Conservation (phyloP, 2,329 filamentous ascomycete species). For the Talaromyces sp. region DNA sequence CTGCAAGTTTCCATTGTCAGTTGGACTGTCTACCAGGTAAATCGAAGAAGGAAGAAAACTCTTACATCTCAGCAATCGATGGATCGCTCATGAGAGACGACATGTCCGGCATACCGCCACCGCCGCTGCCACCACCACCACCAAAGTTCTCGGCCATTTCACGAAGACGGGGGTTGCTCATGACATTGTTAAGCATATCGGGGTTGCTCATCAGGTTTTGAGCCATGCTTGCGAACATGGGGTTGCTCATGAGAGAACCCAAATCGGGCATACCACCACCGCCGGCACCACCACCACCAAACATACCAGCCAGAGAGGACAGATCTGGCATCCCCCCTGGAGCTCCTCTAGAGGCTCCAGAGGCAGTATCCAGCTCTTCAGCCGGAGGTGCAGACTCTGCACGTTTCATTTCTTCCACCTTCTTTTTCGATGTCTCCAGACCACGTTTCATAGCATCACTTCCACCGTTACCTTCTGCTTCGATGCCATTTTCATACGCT, state of each 20-base stretch:
- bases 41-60: slow-evolving; percentile 19
- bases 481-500: slow-evolving; percentile 88
- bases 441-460: slow-evolving; percentile 98
- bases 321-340: slow-evolving; percentile 67
- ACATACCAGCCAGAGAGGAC: slow-evolving; percentile 66
- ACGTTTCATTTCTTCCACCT: slow-evolving; percentile 72
- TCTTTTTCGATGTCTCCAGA: slow-evolving; percentile 84
- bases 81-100: slow-evolving; percentile 85
- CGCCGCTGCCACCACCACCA: slow-evolving; percentile 45
- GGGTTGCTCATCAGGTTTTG: slow-evolving; percentile 98
- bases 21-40: slow-evolving; percentile 12
- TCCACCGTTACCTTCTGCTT: slow-evolving; percentile 88
- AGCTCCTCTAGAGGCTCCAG: slow-evolving; percentile 44
- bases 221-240: slow-evolving; percentile 97
- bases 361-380: slow-evolving; percentile 48
- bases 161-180: slow-evolving; percentile 85
- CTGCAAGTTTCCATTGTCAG: slow-evolving; percentile 30
- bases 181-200: slow-evolving; percentile 82
- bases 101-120: slow-evolving; percentile 87
- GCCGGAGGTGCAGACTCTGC: slow-evolving; percentile 49
- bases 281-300: slow-evolving; percentile 59
- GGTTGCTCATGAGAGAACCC: slow-evolving; percentile 85
- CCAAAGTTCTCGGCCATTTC: slow-evolving; percentile 81
- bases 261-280: slow-evolving; percentile 80
- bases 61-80: slow-evolving; percentile 87